Evolutionary conservation across 2,329 filamentous ascomycete genomes (phyloP).

Genomic region (Penicillium psychrosexuale): DNA sequence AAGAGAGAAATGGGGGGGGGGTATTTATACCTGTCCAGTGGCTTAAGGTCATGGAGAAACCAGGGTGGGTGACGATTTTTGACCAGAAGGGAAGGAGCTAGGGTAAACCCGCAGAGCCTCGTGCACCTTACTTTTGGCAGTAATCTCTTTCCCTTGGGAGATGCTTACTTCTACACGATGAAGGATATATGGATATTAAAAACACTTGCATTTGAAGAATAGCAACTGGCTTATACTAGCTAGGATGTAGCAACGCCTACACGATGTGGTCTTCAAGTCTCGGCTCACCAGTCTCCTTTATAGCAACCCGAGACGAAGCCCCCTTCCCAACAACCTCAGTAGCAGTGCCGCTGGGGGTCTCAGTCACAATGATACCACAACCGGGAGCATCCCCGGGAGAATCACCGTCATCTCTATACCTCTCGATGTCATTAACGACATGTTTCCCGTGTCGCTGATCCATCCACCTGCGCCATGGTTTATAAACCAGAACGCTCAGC

Average conservation of each 20-base stretch:
- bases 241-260: not conserved
- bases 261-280: constrained; percentile 18
- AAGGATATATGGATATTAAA: not conserved
- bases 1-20: too few species aligned
- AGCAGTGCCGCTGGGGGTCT: not conserved
- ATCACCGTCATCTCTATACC: constrained; percentile 20
- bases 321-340: constrained; percentile 11
- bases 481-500: constrained; percentile 71
- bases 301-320: constrained; percentile 11
- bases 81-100: not conserved
- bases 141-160: not conserved
- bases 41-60: not conserved
- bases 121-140: not conserved
- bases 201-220: not conserved
- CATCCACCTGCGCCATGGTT: constrained; percentile 69
- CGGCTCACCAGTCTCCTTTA: constrained; percentile 14
- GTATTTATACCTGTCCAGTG: not conserved
- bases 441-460: constrained; percentile 37
- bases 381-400: not conserved
- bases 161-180: not conserved
- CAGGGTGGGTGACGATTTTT: not conserved
- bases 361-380: not conserved
- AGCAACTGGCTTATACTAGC: not conserved
- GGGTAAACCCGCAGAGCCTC: not conserved
- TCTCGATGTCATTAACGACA: constrained; percentile 21